Base-by-base conservation (phyloP, 768 basidiomycete genomes). In the Boletus rubescentipes region DNA sequence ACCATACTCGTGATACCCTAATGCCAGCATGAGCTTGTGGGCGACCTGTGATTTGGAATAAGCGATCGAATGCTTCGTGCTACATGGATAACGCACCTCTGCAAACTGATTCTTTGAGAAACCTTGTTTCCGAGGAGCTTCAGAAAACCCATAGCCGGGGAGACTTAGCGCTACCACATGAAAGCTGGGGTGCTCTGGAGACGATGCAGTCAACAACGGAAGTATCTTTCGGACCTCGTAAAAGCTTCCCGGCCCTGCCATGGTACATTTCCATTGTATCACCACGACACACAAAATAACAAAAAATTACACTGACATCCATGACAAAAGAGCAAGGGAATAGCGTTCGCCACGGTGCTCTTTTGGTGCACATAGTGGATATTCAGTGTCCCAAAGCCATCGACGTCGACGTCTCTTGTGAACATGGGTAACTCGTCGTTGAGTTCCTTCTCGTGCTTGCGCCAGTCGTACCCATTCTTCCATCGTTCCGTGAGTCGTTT, bases 61-160 rank as follows among this genome's bases (percentile, higher is more conserved):
- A 9, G 16, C 4, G 15, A 6, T 23, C 3, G 31, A 9, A 11
- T 1, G 15, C 23, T 20, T 32, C 18, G n/a, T n/a, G 26, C 26
- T 26, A 26, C 6, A 6, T 26, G 26, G 4, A 26, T 26, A 12
- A 54, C 48, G 21, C 38, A 79, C 84, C 69, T 86, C 81, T 1
- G 83, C 83, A 46, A 79, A 84, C 43, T 85, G 82, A n/a, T 64
- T 54, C 0, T 69, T 35, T 9, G 58, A 61, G 55, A 86, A 86
- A 0, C 83, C 83, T 53, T 73, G 74, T 61, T 78, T 79, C 46
- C 64, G 79, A 0, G 81, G 77, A 0, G 77, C 81, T 38, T 82
- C 76, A 0, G 85, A 85, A 65, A 85, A 86, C 0, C 82, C 85
- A 64, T 69, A 87, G 0, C 82, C 83, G 9, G 84, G 86, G 14